Evolutionary conservation across 1,284 basidiomycete species (phyloP), one percentile per base, ranked within the genome.

Genomic region (Trichosporon ovoides): DNA sequence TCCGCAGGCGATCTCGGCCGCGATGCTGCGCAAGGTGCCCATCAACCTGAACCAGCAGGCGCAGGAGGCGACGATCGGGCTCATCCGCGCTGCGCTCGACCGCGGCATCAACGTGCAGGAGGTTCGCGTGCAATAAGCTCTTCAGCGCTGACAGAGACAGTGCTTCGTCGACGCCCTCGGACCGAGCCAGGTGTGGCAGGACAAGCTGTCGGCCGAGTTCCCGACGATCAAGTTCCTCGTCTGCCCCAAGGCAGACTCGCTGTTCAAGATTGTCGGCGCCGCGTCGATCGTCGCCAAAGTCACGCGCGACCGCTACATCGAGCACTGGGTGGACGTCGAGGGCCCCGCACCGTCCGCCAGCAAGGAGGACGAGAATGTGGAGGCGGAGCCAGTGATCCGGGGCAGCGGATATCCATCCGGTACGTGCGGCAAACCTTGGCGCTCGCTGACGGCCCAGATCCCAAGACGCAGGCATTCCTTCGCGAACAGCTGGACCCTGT

Each of bases 101-200:
- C 81, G 82, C 43, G 91, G 91, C 0, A 85, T 97, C 55, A 80
- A 87, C 34, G 77, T 98, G n/a, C 85, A 87, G 35, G 88, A 96
- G 75, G 91, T 88, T 52, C 58, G 76, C 58, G 7, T 11, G 4
- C 46, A 57, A 33, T 63, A 56, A 38, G 37, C 16, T 38, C 16
- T 12, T 31, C n/a, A 19, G 13, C 20, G 16, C 56, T 57, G 33
- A 57, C 40, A 1, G 19, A 36, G 22, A 7, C 64, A 96, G 87
- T 89, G 95, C 54, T 98, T 88, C 70, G 94, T 98, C 58, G 95
- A 98, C 73, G 95, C 96, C 0, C 83, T 98, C 1, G 95, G 95
- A 35, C 88, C 87, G 20, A 89, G 91, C 1, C 85, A 85, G 22
- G 85, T 87, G 46, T 98, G 96, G 77, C 84, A 94, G 76, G 81